A percentile compares a stretch with the other conserved stretches of the same genome.
phyloP scores from a whole-genome alignment of 2,329 filamentous ascomycete species.

The Sporothrix dimorphospora region DNA sequence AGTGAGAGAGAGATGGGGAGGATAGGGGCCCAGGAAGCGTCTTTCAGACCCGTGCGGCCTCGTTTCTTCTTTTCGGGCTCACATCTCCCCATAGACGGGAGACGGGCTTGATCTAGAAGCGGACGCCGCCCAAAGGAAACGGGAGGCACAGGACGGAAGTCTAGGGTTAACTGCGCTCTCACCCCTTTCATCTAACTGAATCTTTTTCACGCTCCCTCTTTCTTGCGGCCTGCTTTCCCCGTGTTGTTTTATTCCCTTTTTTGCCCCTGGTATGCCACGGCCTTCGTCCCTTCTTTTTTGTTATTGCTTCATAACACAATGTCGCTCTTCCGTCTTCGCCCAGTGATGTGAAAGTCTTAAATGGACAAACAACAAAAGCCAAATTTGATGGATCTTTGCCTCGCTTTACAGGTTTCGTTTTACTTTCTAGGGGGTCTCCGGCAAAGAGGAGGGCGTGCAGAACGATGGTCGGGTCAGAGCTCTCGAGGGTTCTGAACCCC shows the following conservation, averaged over 20 bases:
- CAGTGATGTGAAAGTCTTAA: constrained; percentile 30
- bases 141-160: neutral
- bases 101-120: no score
- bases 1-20: no score
- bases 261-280: neutral
- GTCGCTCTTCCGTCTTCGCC: constrained; percentile 10
- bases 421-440: neutral
- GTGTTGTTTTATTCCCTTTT: neutral
- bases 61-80: no score
- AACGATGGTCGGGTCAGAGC: constrained; percentile 10
- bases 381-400: constrained; percentile 32
- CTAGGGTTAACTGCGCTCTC: neutral
- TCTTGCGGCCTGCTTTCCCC: neutral
- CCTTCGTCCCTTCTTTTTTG: neutral
- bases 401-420: neutral
- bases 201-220: neutral
- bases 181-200: neutral
- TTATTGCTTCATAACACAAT: neutral
- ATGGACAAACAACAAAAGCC: constrained; percentile 31
- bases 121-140: no score
- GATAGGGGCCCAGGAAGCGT: no score
- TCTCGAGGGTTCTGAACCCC: neutral
- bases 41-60: no score
- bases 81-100: no score
- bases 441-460: neutral